Base-by-base conservation (phyloP, 208 protist species). In the Wallacemonas sp. region DNA sequence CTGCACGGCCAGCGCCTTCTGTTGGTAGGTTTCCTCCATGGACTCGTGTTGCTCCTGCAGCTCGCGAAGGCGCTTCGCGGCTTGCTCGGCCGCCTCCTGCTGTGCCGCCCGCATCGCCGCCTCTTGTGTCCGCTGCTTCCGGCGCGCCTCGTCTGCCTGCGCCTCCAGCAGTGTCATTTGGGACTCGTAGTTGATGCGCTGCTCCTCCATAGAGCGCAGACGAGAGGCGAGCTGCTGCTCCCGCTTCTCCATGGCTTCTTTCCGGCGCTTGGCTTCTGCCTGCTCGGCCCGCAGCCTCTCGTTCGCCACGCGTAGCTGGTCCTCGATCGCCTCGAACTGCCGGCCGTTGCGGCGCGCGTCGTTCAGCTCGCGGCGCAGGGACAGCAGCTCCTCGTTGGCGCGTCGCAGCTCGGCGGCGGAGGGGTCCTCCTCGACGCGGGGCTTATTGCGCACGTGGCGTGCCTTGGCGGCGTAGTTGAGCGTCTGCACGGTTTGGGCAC, bases 401-500 rank as follows among this genome's bases (percentile, higher is more conserved):
- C 68, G 73, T 6, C 85, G 86, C 60, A 92, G 83, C 71, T 84
- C 84, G 17, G 73, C 26, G 19, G 84, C 85, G 27, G 91, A 82
- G 12, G 93, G 82, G 66, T 97, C 84, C 63, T 92, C 79, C 46
- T 85, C 79, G 17, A 93, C 68, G 6, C 71, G 63, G 2, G 91
- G 87, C 54, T 81, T 87, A 73, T 91, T 95, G 32, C 89, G 3
- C 36, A 97, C 88, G 34, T 60, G 68, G 17, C 87, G 83, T 0
- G 92, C 89, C 63, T 90, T 89, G 34, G 82, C 79, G 26, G 85
- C 89, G 76, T 93, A 97, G 59, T 86, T 66, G 9, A 97, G 86
- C 9, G 89, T 93, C 66, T 95, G 89, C 3, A 90, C 48, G 2
- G 92, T 93, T 48, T 93, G 79, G 29, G 21, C 0, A 17, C 83